Base-by-base conservation (phyloP, 2,329 filamentous ascomycete genomes). In the Penicillium fuscoglaucum region DNA sequence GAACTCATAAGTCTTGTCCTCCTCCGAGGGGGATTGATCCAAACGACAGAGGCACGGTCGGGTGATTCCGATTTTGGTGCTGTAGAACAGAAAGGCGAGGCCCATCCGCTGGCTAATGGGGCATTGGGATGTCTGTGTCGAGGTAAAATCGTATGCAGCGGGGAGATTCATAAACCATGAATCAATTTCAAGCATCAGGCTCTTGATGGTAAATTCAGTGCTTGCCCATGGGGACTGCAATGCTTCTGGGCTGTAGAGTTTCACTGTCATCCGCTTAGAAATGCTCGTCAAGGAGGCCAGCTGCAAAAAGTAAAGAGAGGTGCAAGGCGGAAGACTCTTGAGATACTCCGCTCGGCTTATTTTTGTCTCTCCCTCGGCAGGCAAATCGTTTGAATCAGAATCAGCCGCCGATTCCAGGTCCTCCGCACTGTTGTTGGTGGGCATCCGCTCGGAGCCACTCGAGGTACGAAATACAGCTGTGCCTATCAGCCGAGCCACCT, bases 21-120 rank as follows among this genome's bases (percentile, higher is more conserved):
- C 74, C 35, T 72, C 65, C 0, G 68, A 65, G 21, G 72, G 65
- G 15, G 71, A 68, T 35, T 70, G 57, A n/a, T 76, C 74, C 1
- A 75, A 61, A 10, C 72, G 72, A 57, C 75, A 78, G 7, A 79
- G 72, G 44, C 76, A 79, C 6, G 78, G 78, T 26, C 76, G 72
- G 52, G 77, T 74, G 45, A 79, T 75, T 9, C 74, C 72, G 37
- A 77, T 74, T 50, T 75, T 77, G 9, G 73, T 74, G 55, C 78
- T 77, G 62, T 79, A 78, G 59, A 75, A 80, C 15, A 74, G 61
- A 52, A 80, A 75, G 1, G 75, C 77, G 2, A 80, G 69, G 28
- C 70, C 67, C 64, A 76, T 71, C 21, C 77, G 72, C 40, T 74
- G 70, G 37, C 72, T 65, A 15, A 74, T 60, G 21, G 71, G 72